Evolutionary conservation across 1,284 basidiomycete genomes (phyloP).

Genomic region (Phylloboletellus chloephorus): DNA sequence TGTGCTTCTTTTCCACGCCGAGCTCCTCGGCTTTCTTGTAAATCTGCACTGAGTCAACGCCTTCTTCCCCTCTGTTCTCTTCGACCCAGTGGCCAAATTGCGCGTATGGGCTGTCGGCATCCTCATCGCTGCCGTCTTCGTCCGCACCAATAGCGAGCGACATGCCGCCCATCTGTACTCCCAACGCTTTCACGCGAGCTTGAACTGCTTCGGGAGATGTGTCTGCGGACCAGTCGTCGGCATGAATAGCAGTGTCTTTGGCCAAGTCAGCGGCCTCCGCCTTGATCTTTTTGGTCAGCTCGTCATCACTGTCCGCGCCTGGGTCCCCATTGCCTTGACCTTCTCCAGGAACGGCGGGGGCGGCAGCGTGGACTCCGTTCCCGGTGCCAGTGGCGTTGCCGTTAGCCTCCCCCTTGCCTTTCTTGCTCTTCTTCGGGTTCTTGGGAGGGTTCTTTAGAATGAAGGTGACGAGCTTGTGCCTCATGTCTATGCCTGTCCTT

Average conservation of each 20-base stretch:
- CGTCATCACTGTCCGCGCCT: conserved; percentile 70
- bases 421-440: conserved; percentile 77
- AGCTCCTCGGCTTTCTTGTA: conserved; percentile 90
- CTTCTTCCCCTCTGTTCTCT: conserved; percentile 61
- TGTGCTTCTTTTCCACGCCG: conserved; percentile 95
- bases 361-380: conserved; percentile 35
- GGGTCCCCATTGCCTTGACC: conserved; percentile 32
- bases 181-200: conserved; percentile 77
- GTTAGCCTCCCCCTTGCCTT: conserved; percentile 46
- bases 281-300: conserved; percentile 78
- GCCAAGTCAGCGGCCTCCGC: conserved; percentile 79
- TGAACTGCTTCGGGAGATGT: conserved; percentile 90
- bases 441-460: conserved; percentile 97
- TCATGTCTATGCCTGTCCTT: conserved; percentile 90
- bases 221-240: conserved; percentile 87
- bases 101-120: conserved; percentile 80
- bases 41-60: conserved; percentile 57
- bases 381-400: conserved; percentile 51
- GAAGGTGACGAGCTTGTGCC: conserved; percentile 95
- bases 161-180: conserved; percentile 48
- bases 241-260: conserved; percentile 51
- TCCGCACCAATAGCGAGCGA: conserved; percentile 41
- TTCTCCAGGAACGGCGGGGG: conserved; percentile 27
- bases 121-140: conserved; percentile 87
- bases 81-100: conserved; percentile 84